A percentile compares a stretch with the other conserved stretches of the same genome.
Conservation (phyloP, 192 early-diverging fungal genomes). For the Umbelopsis vinacea region DNA sequence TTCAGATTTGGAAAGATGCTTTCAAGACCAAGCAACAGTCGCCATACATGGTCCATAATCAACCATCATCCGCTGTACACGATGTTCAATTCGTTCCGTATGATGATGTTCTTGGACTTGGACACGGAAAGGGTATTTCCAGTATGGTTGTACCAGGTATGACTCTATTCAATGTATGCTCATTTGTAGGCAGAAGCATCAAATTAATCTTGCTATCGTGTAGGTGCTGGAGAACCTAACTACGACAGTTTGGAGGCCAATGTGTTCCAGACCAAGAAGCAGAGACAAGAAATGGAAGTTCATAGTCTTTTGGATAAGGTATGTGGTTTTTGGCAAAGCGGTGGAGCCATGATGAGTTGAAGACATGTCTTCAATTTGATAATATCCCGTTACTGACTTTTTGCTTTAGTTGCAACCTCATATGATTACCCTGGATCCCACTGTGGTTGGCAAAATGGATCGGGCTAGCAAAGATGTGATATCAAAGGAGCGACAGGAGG, state of each 20-base stretch:
- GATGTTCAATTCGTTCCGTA: conserved; percentile 85
- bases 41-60: conserved; percentile 88
- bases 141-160: conserved; percentile 84
- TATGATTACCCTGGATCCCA: conserved; percentile 88
- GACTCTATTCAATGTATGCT: not conserved
- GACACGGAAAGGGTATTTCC: conserved; percentile 77
- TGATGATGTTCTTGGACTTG: conserved; percentile 92
- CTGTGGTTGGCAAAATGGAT: conserved; percentile 80
- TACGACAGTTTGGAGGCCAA: conserved; percentile 92
- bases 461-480: conserved; percentile 63
- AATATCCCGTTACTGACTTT: not conserved
- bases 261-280: conserved; percentile 88
- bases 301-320: conserved; percentile 85
- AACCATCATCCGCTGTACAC: conserved; percentile 55
- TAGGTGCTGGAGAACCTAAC: conserved; percentile 95
- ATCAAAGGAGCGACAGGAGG: conserved; percentile 60
- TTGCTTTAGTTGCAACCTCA: conserved; percentile 85
- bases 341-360: not conserved
- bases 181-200: not conserved
- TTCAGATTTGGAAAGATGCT: conserved; percentile 87
- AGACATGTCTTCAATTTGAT: too few relatives aligned
- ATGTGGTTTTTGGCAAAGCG: not conserved
- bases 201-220: not conserved
- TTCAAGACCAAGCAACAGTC: conserved; percentile 72
- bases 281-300: conserved; percentile 89